Conservation (phyloP, 257 asterid species). For the Solanum habrochaites region DNA sequence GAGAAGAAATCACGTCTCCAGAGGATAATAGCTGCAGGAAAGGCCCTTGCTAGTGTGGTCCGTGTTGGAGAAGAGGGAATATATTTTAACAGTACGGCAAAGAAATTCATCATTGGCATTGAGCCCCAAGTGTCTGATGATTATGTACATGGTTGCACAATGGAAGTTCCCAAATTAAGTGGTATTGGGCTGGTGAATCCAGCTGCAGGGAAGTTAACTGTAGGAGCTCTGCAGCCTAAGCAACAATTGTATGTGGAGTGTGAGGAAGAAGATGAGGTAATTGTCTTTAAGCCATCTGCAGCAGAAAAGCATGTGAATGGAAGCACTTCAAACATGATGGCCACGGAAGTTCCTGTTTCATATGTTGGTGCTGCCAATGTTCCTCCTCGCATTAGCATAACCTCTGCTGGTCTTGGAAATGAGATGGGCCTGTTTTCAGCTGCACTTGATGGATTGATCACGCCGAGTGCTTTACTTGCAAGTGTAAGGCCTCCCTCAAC, state of each 20-base stretch:
- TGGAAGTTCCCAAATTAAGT: conserved; percentile 20
- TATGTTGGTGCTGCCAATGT: not conserved
- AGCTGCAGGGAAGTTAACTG: conserved; percentile 10
- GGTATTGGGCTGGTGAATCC: conserved; percentile 12
- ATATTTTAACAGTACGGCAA: conserved; percentile 46
- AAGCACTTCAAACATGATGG: conserved; percentile 15
- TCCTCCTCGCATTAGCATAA: conserved; percentile 18
- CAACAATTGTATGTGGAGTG: conserved; percentile 23
- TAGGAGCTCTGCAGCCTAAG: conserved; percentile 19
- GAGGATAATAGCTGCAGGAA: conserved; percentile 89
- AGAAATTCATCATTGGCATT: conserved; percentile 57
- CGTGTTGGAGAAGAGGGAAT: conserved; percentile 52
- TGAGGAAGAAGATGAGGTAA: conserved; percentile 87
- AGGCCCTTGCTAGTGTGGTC: conserved; percentile 67
- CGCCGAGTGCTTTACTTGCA: conserved; percentile 25
- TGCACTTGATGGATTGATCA: conserved; percentile 26
- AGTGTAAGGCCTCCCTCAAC: conserved; percentile 19
- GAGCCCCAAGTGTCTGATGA: conserved; percentile 56
- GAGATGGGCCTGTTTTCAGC: conserved; percentile 25
- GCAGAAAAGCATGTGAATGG: conserved; percentile 48
- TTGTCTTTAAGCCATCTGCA: conserved; percentile 70
- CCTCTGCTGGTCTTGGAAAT: conserved; percentile 19
- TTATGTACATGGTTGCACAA: conserved; percentile 11
- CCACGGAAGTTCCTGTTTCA: conserved; percentile 2
- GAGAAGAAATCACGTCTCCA: conserved; percentile 52